Evolutionary conservation across 176 grass and related monocot genomes (phyloP), one percentile per base, ranked within the genome.

Genomic region (Hordeum vulgare): DNA sequence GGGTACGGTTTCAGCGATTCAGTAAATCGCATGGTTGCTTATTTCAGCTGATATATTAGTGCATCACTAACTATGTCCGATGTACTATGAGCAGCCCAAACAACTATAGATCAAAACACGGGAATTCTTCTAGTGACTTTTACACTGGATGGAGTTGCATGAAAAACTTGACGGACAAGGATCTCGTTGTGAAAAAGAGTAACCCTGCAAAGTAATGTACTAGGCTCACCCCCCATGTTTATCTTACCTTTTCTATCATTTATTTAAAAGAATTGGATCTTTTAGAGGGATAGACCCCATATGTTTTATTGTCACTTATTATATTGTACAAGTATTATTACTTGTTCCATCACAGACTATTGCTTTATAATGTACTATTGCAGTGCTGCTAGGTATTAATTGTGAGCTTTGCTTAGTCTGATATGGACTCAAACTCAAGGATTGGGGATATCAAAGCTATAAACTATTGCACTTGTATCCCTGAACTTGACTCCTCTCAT

Each of bases 71-170:
- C 24, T 75, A 81, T 10, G 9, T 81, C 13, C 28, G 11, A 54
- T 81, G 53, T 18, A 68, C 80, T 71, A 28, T 83, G 77, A 64
- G 27, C 90, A 98, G 93, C 71, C 82, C 82, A 44, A 91, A 98
- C 73, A 95, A 88, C 74, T 79, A 42, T 74, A 94, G 91, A 86
- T 79, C 86, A 51, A 93, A 85, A 75, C 86, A 87, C 11, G 69
- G 47, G 61, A 85, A 76, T 87, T 88, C 87, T 49, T 17, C 13
- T 3, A 94, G 81, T 79, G 90, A 98, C 61, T 90, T 82, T 89
- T 95, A 95, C 78, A 88, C 61, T 86, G 95, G 95, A 72, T 98
- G 95, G 95, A 98, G 61, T 59, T 90, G 92, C 83, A 95, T 98
- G 95, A 90, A 88, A 82, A 98, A 90, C 45, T 82, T 98, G 36